phyloP scores from a whole-genome alignment of 441 rosid genomes.

The Jatropha multifida region DNA sequence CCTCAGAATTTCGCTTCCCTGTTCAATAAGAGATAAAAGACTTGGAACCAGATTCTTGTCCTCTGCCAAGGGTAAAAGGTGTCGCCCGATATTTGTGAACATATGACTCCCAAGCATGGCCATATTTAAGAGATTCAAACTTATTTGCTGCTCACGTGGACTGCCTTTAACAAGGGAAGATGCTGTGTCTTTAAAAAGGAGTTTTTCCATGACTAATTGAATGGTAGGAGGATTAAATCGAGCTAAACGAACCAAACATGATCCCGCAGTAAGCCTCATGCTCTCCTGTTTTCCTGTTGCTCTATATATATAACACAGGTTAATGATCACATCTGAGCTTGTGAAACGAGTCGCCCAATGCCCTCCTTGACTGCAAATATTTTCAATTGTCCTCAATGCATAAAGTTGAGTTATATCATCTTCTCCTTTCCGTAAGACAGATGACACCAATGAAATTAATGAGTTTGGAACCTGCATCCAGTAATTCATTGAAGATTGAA shows the following conservation, averaged over 20 bases:
- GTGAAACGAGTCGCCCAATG: slow-evolving; percentile 84
- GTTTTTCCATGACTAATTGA: slow-evolving; percentile 71
- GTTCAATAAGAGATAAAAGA: slow-evolving; percentile 79
- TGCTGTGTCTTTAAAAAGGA: slow-evolving; percentile 75
- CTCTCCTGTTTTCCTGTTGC: slow-evolving; percentile 93
- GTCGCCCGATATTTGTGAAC: slow-evolving; percentile 71
- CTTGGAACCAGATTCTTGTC: slow-evolving; percentile 76
- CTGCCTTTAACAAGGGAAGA: slow-evolving; percentile 80
- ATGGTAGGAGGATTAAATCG: slow-evolving; percentile 83
- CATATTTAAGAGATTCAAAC: slow-evolving; percentile 84
- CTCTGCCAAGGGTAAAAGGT: slow-evolving; percentile 71
- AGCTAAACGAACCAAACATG: slow-evolving; percentile 93
- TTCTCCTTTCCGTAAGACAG: slow-evolving; percentile 92
- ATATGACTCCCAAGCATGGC: slow-evolving; percentile 78
- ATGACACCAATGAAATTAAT: slow-evolving; percentile 82
- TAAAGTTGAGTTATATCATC: slow-evolving; percentile 95
- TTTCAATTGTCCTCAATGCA: slow-evolving; percentile 91
- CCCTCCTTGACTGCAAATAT: slow-evolving; percentile 91
- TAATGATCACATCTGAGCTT: slow-evolving; percentile 85
- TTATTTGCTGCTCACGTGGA: slow-evolving; percentile 89
- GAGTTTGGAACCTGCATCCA: slow-evolving; percentile 81
- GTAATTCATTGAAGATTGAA: slow-evolving; percentile 15
- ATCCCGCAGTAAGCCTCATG: slow-evolving; percentile 94
- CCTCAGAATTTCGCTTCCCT: slow-evolving; percentile 78
- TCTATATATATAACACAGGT: slow-evolving; percentile 81